Evolutionary conservation across 257 asterid species (phyloP), one percentile per base, ranked within the genome.

Genomic region (Solanum sejunctum): DNA sequence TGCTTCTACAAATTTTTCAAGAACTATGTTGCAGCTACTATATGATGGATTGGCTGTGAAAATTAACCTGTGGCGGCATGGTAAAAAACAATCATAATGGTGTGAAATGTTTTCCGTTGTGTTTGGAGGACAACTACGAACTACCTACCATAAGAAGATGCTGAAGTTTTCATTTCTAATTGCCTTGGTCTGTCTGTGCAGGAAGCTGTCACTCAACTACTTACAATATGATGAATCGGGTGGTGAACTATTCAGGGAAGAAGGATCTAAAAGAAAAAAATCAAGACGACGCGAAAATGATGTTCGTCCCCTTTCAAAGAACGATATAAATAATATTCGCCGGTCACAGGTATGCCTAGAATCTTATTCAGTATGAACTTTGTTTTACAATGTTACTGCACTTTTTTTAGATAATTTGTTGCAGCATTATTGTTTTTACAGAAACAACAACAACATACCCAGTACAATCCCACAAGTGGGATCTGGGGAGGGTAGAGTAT

Each of bases 261-360:
- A 92, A 87, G 88, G 95, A 80, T 88, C 92, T 66, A 90, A 94
- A 91, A 89, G 95, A 91, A 89, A 95, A 90, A 93, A 87, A 89
- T 82, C 94, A 83, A 92, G 92, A 91, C 93, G 90, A 85, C 89
- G 88, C 61, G 93, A 87, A 83, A 84, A 83, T 89, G 94, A 92
- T 47, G 85, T 82, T 88, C 88, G 91, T 83, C 83, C 91, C 80
- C 89, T 77, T 77, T 92, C 97, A 83, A 97, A 91, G 93, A 92
- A 93, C 89, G 97, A 92, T 81, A 91, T 87, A 87, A 90, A 89
- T 84, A 86, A 89, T 83, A 88, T 89, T 84, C 96, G 95, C 60
- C 97, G 97, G 86, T 90, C 98, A 82, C 97, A 95, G 89, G 99
- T 92, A 91, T 71, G 88, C 85, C 23, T 82, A 67, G 69, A 83